Conservation (phyloP, 2,329 filamentous ascomycete genomes). For the Pseudogymnoascus sp. region DNA sequence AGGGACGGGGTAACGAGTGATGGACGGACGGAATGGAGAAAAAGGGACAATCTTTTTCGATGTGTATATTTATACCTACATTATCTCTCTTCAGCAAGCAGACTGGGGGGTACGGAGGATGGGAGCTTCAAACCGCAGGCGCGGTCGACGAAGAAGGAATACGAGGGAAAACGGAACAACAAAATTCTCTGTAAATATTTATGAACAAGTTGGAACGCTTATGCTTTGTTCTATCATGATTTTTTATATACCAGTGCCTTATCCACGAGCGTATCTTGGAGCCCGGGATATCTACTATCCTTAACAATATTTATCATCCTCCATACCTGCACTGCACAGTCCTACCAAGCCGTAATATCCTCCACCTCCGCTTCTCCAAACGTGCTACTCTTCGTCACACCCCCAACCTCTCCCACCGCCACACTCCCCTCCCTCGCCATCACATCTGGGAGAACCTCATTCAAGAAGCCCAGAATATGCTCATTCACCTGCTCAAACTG, state of each 20-base stretch:
- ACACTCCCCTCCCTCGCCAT: constrained; percentile 56
- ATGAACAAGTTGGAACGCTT: no score
- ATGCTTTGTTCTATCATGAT: not conserved
- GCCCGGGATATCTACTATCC: not conserved
- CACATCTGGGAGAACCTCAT: constrained; percentile 76
- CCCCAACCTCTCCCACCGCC: constrained; percentile 40
- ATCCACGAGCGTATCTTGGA: not conserved
- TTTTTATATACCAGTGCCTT: not conserved
- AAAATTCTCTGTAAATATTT: no score
- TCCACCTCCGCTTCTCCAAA: constrained; percentile 95
- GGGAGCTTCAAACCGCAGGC: no score
- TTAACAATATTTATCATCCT: not conserved
- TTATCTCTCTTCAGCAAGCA: no score
- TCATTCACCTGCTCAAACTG: constrained; percentile 96
- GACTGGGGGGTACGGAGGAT: no score
- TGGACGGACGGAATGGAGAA: not conserved
- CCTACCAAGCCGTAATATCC: constrained; percentile 88
- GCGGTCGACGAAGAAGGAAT: no score
- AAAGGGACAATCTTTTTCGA: not conserved
- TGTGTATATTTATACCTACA: not conserved
- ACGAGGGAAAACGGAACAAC: no score
- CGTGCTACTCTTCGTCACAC: constrained; percentile 75
- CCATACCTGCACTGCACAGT: not conserved
- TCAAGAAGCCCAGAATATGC: constrained; percentile 76
- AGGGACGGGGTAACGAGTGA: no score